phyloP scores from a whole-genome alignment of 805 yeast genomes.

The Yarrowia bubula region DNA sequence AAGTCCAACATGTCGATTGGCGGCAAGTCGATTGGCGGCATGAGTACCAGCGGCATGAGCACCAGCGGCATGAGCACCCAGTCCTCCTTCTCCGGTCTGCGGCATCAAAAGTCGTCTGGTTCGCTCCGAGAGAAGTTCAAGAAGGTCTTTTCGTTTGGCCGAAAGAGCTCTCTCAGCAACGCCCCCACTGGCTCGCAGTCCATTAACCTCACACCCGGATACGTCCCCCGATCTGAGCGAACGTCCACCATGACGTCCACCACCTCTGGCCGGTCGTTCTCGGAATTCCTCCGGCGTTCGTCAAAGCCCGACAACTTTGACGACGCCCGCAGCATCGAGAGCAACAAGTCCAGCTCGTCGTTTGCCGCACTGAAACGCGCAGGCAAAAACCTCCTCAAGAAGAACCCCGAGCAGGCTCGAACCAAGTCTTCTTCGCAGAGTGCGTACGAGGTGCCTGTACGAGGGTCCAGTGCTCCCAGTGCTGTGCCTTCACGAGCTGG shows the following conservation, averaged over 20 bases:
- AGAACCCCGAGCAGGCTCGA: constrained; percentile 13
- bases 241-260: constrained; percentile 19
- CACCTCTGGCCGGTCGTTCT: constrained; percentile 7
- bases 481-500: not conserved
- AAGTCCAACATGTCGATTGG: constrained; percentile 20
- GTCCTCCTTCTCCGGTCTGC: constrained; percentile 1
- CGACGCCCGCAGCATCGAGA: not conserved
- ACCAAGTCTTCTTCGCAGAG: not conserved
- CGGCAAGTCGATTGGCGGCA: constrained; percentile 17
- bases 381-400: constrained; percentile 12
- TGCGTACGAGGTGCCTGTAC: not conserved
- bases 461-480: not conserved
- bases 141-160: constrained; percentile 12
- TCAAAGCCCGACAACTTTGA: constrained; percentile 18
- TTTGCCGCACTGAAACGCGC: constrained; percentile 15
- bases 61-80: constrained; percentile 8
- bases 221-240: not conserved
- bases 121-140: constrained; percentile 17
- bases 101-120: constrained; percentile 6
- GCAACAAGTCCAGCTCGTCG: constrained; percentile 1
- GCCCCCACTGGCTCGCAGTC: not conserved
- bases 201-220: not conserved
- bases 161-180: not conserved
- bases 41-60: not conserved
- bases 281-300: constrained; percentile 15